These are phyloP conservation scores for Paraurostyla sp. DNA, from an alignment of 73 alveolate species.

Conservation along the genomic window DNA sequence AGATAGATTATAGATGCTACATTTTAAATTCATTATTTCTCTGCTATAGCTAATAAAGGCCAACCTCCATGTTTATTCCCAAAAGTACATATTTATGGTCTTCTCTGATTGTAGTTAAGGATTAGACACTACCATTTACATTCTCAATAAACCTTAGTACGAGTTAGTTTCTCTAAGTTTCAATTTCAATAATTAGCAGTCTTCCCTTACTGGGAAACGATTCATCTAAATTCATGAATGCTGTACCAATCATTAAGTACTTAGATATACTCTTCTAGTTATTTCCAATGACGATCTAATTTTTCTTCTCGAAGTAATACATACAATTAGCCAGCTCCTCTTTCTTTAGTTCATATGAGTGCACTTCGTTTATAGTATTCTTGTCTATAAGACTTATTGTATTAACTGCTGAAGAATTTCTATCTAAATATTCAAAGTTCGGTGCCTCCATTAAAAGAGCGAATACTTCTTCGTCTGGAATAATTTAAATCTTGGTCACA, in stretches of 20 bases:
- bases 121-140: constrained; percentile 13
- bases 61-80: background rate
- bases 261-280: too few relatives aligned
- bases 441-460: constrained; percentile 15
- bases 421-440: constrained; percentile 9
- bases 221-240: background rate
- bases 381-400: background rate
- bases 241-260: constrained; percentile 26
- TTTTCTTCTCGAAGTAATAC: background rate
- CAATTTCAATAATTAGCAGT: constrained; percentile 4
- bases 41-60: background rate
- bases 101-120: background rate
- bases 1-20: background rate
- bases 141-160: background rate
- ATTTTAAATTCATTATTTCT: background rate
- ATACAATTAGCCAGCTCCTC: background rate
- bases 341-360: background rate
- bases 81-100: background rate
- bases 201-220: constrained; percentile 39
- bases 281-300: background rate
- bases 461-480: background rate
- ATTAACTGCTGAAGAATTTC: background rate
- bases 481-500: background rate
- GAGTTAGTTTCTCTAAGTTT: background rate
- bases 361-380: background rate